Base-by-base conservation (phyloP, 345 rosid species). In the Dipteronia dyeriana region DNA sequence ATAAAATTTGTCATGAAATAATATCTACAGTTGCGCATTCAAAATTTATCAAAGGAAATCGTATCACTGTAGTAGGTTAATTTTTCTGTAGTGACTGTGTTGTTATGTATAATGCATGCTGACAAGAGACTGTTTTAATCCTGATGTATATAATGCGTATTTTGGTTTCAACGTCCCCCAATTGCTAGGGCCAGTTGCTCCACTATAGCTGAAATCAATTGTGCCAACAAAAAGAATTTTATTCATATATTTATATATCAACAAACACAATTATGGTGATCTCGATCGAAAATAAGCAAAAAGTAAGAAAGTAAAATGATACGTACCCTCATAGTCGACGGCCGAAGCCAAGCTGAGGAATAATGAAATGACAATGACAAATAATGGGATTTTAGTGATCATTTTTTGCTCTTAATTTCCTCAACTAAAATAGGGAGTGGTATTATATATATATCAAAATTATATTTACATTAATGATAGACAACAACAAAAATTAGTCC, bases 41-140 rank as follows among this genome's bases (percentile, higher is more conserved):
- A n/a, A n/a, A n/a, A n/a, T n/a, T n/a, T n/a, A n/a, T n/a, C n/a
- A n/a, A n/a, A n/a, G n/a, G n/a, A n/a, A n/a, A n/a, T n/a, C n/a
- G n/a, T n/a, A n/a, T n/a, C n/a, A n/a, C n/a, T n/a, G n/a, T n/a
- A n/a, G n/a, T n/a, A n/a, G n/a, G n/a, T n/a, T n/a, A n/a, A n/a
- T n/a, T n/a, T n/a, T n/a, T n/a, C n/a, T n/a, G n/a, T n/a, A n/a
- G n/a, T n/a, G n/a, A n/a, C 80, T 1, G 75, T 68, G 29, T 75
- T 53, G 14, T 73, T 67, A 79, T n/a, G 79, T 13, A 54, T 78
- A 26, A 94, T 86, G 83, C 92, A 94, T 86, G 83, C 92, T 71
- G 63, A 94, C 76, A 0, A 97, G 98, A 75, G 98, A 94, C 63
- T 94, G 98, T 11, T 56, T 19, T 76, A 79, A 86, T 51, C 95